A percentile compares a stretch with the other conserved stretches of the same genome.
Evolutionary conservation across 805 yeast species (phyloP).

Genomic region (Saccharomycopsis fermentans): DNA sequence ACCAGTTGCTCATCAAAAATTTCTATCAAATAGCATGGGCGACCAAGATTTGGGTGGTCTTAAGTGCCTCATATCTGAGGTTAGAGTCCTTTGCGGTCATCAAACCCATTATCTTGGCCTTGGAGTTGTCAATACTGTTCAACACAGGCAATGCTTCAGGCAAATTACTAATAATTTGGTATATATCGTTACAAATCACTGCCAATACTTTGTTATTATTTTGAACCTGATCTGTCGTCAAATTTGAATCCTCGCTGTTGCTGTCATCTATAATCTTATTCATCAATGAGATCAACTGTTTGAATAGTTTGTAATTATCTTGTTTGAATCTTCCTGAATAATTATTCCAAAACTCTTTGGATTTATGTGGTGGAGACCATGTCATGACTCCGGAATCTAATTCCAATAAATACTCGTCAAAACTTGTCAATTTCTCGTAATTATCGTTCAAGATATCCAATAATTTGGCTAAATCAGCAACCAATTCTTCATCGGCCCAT

Average conservation of each 20-base stretch:
- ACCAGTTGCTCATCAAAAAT: not conserved
- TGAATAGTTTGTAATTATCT: slow-evolving; percentile 62
- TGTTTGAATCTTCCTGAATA: slow-evolving; percentile 69
- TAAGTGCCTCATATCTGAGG: slow-evolving; percentile 89
- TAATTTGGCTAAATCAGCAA: slow-evolving; percentile 55
- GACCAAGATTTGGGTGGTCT: slow-evolving; percentile 88
- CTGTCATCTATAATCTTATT: slow-evolving; percentile 24
- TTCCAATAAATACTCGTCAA: slow-evolving; percentile 86
- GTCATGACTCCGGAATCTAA: slow-evolving; percentile 65
- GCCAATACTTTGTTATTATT: slow-evolving; percentile 35
- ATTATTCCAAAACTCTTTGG: slow-evolving; percentile 83
- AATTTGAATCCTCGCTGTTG: slow-evolving; percentile 19
- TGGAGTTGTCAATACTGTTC: slow-evolving; percentile 43
- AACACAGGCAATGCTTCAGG: slow-evolving; percentile 53
- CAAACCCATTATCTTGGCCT: slow-evolving; percentile 73
- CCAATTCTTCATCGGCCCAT: slow-evolving; percentile 90
- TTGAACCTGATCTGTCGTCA: slow-evolving; percentile 26
- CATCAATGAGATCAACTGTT: slow-evolving; percentile 47
- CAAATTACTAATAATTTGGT: slow-evolving; percentile 46
- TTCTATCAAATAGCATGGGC: slow-evolving; percentile 42
- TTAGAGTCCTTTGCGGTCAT: slow-evolving; percentile 74
- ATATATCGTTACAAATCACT: slow-evolving; percentile 59
- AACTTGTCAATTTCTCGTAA: slow-evolving; percentile 72
- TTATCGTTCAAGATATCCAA: slow-evolving; percentile 56
- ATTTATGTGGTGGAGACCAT: slow-evolving; percentile 90